phyloP scores from a whole-genome alignment of 2,329 filamentous ascomycete species.

The Calycina herbarum region DNA sequence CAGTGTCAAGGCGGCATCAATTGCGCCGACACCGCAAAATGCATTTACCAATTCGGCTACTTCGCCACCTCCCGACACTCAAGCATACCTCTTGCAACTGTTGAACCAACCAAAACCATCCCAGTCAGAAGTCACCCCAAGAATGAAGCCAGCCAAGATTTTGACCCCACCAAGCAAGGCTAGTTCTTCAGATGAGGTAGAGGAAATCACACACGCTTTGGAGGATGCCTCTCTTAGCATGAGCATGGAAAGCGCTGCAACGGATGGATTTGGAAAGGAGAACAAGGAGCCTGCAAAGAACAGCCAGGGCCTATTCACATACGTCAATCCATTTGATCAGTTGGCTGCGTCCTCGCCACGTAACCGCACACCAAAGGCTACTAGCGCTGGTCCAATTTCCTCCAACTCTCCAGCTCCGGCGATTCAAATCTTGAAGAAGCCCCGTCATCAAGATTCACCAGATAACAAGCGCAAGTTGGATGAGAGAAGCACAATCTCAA shows the following conservation, averaged over 20 bases:
- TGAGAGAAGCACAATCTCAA: constrained; percentile 28
- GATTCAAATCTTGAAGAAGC: constrained; percentile 38
- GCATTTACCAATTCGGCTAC: constrained; percentile 46
- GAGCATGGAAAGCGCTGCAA: constrained; percentile 34
- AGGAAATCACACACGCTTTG: constrained; percentile 45
- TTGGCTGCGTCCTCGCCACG: constrained; percentile 65
- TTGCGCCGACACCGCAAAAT: constrained; percentile 28
- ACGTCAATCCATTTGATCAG: constrained; percentile 72
- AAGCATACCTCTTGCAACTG: constrained; percentile 82
- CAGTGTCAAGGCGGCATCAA: constrained; percentile 28
- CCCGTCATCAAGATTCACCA: constrained; percentile 29
- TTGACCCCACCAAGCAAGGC: constrained; percentile 43
- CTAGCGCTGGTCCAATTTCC: constrained; percentile 41
- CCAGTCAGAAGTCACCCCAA: constrained; percentile 48
- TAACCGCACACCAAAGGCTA: constrained; percentile 53
- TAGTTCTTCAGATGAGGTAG: constrained; percentile 35
- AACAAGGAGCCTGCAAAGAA: constrained; percentile 26
- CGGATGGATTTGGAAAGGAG: constrained; percentile 29
- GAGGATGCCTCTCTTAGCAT: constrained; percentile 45
- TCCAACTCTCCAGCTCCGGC: constrained; percentile 29
- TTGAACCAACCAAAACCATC: constrained; percentile 75
- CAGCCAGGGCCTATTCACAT: constrained; percentile 55
- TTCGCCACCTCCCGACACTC: constrained; percentile 66
- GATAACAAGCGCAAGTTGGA: constrained; percentile 36
- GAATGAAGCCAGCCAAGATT: constrained; percentile 31